Evolutionary conservation across 139 green algal genomes (phyloP).

Genomic region (Chlorella sp.): DNA sequence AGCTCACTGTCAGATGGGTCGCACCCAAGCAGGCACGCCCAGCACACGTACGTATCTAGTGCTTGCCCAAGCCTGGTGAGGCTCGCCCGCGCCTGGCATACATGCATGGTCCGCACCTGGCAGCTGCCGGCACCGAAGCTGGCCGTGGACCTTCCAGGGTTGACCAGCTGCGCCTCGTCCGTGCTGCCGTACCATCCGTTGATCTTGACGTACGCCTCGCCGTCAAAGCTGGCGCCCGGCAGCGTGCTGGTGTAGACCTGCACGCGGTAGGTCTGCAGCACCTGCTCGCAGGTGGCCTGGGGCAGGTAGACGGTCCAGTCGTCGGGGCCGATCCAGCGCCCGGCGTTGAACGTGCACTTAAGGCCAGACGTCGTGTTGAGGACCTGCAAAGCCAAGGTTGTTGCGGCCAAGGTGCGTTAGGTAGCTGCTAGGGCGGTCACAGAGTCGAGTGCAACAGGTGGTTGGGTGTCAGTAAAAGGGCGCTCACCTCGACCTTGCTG

Average conservation of each 20-base stretch:
- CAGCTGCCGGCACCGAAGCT: background rate
- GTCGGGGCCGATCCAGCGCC: constrained; percentile 3
- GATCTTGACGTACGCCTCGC: constrained; percentile 9
- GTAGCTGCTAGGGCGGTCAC: too few relatives aligned
- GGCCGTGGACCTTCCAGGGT: background rate
- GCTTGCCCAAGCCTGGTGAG: too few relatives aligned
- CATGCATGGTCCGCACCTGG: too few relatives aligned
- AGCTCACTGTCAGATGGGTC: too few relatives aligned
- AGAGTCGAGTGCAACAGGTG: too few relatives aligned
- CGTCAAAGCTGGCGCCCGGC: constrained; percentile 8
- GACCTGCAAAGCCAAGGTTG: too few relatives aligned
- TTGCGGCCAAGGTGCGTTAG: too few relatives aligned
- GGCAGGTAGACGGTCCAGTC: background rate
- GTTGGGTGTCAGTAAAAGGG: too few relatives aligned
- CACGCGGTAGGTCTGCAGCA: constrained; percentile 3
- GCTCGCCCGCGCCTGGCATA: too few relatives aligned
- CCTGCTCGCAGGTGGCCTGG: constrained; percentile 3
- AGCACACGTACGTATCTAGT: too few relatives aligned
- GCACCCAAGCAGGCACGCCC: too few relatives aligned
- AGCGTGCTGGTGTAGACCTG: constrained; percentile 1
- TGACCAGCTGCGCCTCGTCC: background rate
- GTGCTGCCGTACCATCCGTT: constrained; percentile 1
- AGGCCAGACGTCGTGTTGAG: background rate
- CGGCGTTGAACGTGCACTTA: constrained; percentile 9
- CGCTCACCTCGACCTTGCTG: background rate